These are phyloP conservation scores for Eucalyptus regnans DNA, from an alignment of 345 rosid species.

Conservation along the genomic window DNA sequence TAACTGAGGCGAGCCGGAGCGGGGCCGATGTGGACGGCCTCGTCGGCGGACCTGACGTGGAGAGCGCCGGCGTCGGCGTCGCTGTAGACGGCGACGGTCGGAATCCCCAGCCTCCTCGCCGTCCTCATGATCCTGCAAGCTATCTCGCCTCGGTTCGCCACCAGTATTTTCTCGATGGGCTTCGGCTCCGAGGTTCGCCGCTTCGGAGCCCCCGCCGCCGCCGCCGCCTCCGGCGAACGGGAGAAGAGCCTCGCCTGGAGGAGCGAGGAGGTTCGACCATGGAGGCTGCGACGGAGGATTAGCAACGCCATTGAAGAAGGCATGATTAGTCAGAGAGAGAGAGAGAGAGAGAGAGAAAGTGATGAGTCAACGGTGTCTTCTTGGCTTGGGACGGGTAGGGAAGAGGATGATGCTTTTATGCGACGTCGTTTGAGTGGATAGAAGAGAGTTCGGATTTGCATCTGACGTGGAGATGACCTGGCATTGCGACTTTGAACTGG, in stretches of 20 bases:
- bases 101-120: constrained; percentile 53
- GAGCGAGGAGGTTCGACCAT: not conserved
- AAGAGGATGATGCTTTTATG: not conserved
- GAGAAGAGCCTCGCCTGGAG: constrained; percentile 22
- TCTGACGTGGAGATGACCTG: not conserved
- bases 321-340: not conserved
- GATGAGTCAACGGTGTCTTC: not conserved
- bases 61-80: constrained; percentile 74
- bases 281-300: constrained; percentile 30
- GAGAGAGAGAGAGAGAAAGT: not conserved
- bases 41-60: constrained; percentile 46
- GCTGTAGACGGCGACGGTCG: constrained; percentile 52
- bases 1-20: constrained; percentile 82
- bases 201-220: not conserved
- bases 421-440: not conserved
- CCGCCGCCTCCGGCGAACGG: not conserved
- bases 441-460: not conserved
- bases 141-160: constrained; percentile 86
- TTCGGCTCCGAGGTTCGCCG: not conserved
- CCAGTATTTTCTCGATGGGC: constrained; percentile 62
- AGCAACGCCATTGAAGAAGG: constrained; percentile 23
- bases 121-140: constrained; percentile 82
- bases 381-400: not conserved
- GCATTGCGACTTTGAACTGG: not conserved
- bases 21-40: constrained; percentile 53